phyloP scores from a whole-genome alignment of 2,329 filamentous ascomycete species.

The Cyphellophora europaea region DNA sequence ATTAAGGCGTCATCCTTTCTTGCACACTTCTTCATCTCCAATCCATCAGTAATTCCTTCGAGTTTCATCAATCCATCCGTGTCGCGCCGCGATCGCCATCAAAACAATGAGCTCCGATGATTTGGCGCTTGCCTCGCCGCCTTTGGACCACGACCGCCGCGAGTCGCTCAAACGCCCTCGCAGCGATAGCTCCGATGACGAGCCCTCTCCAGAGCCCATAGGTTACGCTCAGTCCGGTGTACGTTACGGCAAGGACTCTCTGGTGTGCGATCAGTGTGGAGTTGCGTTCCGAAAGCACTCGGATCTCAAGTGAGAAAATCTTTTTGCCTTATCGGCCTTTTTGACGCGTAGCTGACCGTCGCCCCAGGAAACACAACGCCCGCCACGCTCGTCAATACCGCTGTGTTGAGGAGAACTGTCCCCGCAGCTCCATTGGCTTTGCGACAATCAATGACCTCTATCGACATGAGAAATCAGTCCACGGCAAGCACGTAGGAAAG shows the following conservation, averaged over 20 bases:
- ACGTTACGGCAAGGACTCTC: background rate
- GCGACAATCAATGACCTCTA: constrained; percentile 70
- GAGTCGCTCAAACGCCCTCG: background rate
- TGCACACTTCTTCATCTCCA: too few relatives aligned
- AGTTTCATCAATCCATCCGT: too few relatives aligned
- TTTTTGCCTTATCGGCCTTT: background rate
- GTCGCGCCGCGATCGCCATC: too few relatives aligned
- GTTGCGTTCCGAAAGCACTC: constrained; percentile 1
- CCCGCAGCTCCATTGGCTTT: constrained; percentile 53
- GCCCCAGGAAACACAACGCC: constrained; percentile 59
- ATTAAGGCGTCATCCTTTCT: too few relatives aligned
- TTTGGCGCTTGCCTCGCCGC: too few relatives aligned
- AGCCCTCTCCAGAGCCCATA: background rate
- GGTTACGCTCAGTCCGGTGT: background rate
- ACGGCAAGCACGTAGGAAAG: constrained; percentile 29
- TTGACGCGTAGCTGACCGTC: background rate
- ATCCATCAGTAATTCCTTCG: too few relatives aligned
- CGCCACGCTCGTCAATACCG: constrained; percentile 59
- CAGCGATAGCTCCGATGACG: background rate
- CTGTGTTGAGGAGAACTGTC: constrained; percentile 51
- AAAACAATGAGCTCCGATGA: too few relatives aligned
- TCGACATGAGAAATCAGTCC: constrained; percentile 66
- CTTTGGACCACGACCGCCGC: background rate
- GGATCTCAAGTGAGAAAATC: constrained; percentile 1
- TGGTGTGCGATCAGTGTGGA: constrained; percentile 1